Percentiles rank a stretch among this genome's conserved stretches.
Conservation (phyloP, 768 basidiomycete genomes). For the Hirschioporus abietinus region DNA sequence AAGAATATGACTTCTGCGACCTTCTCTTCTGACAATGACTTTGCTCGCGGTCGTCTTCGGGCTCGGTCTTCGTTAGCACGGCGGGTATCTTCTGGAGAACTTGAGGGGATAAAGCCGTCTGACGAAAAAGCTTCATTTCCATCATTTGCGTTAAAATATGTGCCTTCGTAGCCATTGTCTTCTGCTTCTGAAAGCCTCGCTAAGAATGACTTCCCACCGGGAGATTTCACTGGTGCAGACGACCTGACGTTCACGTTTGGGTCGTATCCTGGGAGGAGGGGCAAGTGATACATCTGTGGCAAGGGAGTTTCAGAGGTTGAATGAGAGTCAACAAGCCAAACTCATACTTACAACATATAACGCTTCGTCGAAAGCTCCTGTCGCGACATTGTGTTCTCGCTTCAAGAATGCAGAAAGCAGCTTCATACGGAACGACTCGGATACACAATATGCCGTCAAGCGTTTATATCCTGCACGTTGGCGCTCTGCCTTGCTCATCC, state of each 20-base stretch:
- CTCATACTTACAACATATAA: slow-evolving; percentile 72
- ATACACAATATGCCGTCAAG: slow-evolving; percentile 86
- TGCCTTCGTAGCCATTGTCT: slow-evolving; percentile 83
- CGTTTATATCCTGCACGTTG: slow-evolving; percentile 75
- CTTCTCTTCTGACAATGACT: slow-evolving; percentile 35
- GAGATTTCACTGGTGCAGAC: slow-evolving; percentile 52
- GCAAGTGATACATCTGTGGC: slow-evolving; percentile 84
- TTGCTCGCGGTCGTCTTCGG: slow-evolving; percentile 12
- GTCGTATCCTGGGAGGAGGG: slow-evolving; percentile 87
- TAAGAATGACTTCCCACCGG: slow-evolving; percentile 53
- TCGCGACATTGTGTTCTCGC: slow-evolving; percentile 87
- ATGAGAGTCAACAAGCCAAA: background rate
- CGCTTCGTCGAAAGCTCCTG: slow-evolving; percentile 88
- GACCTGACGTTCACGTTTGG: slow-evolving; percentile 83
- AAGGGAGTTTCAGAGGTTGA: slow-evolving; percentile 2
- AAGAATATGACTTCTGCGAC: slow-evolving; percentile 78
- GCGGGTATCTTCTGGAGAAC: slow-evolving; percentile 17
- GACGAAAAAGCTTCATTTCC: slow-evolving; percentile 15
- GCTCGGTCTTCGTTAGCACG: slow-evolving; percentile 15
- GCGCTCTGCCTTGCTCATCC: slow-evolving; percentile 84
- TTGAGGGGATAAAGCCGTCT: slow-evolving; percentile 58
- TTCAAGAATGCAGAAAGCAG: slow-evolving; percentile 80
- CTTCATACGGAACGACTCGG: slow-evolving; percentile 83
- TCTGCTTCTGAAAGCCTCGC: slow-evolving; percentile 80
- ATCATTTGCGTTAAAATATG: slow-evolving; percentile 55